Percentiles rank a stretch among this genome's conserved stretches.
phyloP scores from a whole-genome alignment of 139 green algal species.

The Dunaliella primolecta region DNA sequence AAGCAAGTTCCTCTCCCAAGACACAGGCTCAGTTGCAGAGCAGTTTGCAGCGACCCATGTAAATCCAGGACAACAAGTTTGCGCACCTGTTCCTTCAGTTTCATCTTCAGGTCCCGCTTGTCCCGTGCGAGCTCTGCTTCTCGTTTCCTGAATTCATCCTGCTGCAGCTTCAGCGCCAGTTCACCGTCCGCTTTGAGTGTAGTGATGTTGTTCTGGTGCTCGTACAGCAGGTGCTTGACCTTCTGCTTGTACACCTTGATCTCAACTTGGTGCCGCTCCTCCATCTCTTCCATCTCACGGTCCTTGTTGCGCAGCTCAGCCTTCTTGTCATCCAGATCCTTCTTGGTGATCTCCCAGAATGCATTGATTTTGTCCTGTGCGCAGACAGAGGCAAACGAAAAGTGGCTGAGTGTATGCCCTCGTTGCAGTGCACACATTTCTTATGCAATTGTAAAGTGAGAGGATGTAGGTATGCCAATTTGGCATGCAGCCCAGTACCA shows the following conservation, averaged over 20 bases:
- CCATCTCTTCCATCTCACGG: constrained; percentile 83
- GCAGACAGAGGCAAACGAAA: background rate
- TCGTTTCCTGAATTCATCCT: constrained; percentile 60
- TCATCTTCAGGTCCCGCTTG: constrained; percentile 75
- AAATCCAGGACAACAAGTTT: no score
- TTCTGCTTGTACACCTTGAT: constrained; percentile 90
- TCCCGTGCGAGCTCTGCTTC: constrained; percentile 70
- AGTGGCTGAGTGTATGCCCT: no score
- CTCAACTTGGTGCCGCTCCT: constrained; percentile 85
- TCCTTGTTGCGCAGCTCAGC: constrained; percentile 86
- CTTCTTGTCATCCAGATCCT: constrained; percentile 76
- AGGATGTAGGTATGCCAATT: no score
- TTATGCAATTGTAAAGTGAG: no score
- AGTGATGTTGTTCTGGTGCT: constrained; percentile 87
- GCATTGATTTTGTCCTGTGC: constrained; percentile 88
- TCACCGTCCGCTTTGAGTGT: constrained; percentile 83
- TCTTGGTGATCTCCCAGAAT: constrained; percentile 92
- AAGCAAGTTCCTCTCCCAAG: no score
- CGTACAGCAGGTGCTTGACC: constrained; percentile 93
- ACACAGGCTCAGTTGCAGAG: no score
- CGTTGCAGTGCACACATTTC: no score
- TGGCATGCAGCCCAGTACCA: no score
- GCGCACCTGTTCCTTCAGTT: constrained; percentile 72
- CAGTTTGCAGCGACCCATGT: no score
- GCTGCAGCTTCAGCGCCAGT: constrained; percentile 69